phyloP scores from a whole-genome alignment of 2,329 filamentous ascomycete species.

The Aspergillus neotritici region DNA sequence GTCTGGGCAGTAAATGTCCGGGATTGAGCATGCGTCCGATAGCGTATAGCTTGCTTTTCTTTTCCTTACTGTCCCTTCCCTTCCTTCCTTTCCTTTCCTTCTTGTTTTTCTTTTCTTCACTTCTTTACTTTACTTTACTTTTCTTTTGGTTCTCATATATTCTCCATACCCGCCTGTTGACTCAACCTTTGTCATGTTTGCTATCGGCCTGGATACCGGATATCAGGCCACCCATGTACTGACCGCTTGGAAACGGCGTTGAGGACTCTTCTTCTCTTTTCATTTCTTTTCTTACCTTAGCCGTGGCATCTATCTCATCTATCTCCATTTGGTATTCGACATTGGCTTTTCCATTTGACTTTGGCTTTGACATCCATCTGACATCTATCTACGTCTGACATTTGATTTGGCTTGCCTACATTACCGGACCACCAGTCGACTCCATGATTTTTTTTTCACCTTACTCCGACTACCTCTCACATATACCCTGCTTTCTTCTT shows the following conservation, averaged over 20 bases:
- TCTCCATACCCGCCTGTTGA: too few species aligned
- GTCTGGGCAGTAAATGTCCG: too few species aligned
- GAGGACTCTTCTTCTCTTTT: conserved; percentile 7
- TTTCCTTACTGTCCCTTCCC: conserved; percentile 1
- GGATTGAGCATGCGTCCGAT: not conserved
- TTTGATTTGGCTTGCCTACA: not conserved
- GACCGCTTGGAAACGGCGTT: conserved; percentile 12
- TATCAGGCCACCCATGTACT: conserved; percentile 7
- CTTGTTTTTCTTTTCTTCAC: not conserved
- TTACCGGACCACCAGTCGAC: conserved; percentile 1
- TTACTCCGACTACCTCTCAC: not conserved
- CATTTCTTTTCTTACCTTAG: not conserved
- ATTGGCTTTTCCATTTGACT: not conserved
- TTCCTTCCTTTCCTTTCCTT: not conserved
- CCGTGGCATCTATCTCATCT: not conserved
- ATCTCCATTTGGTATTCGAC: not conserved
- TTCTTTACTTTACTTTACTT: not conserved
- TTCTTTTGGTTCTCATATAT: too few species aligned
- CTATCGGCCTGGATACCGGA: conserved; percentile 5
- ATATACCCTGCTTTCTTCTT: not conserved
- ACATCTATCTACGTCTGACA: not conserved
- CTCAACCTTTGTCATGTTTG: conserved; percentile 2
- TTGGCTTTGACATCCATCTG: not conserved
- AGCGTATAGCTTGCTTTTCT: not conserved
- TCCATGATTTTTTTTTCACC: not conserved